Evolutionary conservation across 2,329 filamentous ascomycete species (phyloP), one percentile per base, ranked within the genome.

Genomic region (Alternaria ventricosa): DNA sequence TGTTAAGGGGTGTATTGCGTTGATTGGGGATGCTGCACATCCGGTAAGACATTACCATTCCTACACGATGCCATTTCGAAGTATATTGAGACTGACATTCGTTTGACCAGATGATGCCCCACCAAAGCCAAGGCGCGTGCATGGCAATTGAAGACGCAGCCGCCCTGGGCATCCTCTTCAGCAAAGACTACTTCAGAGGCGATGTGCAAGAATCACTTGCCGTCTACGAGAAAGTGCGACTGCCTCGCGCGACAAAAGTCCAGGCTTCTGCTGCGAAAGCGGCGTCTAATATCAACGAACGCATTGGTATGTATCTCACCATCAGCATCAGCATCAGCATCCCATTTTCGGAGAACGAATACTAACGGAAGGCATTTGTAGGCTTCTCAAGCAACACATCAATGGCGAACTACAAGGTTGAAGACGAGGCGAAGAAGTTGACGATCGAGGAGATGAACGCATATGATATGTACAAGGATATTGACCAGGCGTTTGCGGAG

Each of bases 371-470:
- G 36, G 11, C 1, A 3, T 23, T 36, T n/a, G 56, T 60, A 51
- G 69, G 71, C 9, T 91, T 91, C 78, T 90, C 87, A 0, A 84
- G 83, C 41, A 90, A 91, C 71, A 89, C 84, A 27, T 69, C 84
- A 43, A 85, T 80, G 13, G 75, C 84, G 0, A 84, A 83, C 0
- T 91, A 91, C 78, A 88, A 87, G 71, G 89, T 91, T 0, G 84
- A 87, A 65, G 85, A 90, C 55, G 84, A 88, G 69, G 85, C 82
- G 67, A 84, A 87, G 50, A 89, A 89, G 65, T 72, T 91, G 30
- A 91, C 89, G 0, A 90, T 91, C 54, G 88, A 90, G 66, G 89
- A 91, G 75, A 90, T 91, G 88, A 91, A 91, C 63, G 82, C 27
- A 2, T 51, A 51, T 3, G 49, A 51, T 15, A 71, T 72, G 70